A percentile compares a stretch with the other conserved stretches of the same genome.
Evolutionary conservation across 495 filamentous ascomycete species (phyloP).

Genomic region (Penicillium malachiteum): DNA sequence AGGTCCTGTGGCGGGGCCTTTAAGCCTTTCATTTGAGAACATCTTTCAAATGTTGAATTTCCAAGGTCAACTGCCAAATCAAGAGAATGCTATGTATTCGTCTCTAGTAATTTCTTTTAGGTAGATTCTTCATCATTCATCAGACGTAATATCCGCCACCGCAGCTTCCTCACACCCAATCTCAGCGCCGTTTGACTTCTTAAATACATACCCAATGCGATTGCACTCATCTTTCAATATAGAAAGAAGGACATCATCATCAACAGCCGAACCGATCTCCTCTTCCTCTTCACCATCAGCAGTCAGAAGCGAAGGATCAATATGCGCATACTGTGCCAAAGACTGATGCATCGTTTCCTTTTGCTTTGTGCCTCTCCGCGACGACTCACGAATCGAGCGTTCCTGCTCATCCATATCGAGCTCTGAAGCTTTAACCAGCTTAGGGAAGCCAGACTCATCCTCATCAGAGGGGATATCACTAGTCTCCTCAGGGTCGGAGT

Average conservation of each 20-base stretch:
- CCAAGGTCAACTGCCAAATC: too few species aligned
- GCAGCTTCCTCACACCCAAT: neutral
- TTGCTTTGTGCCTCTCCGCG: constrained; percentile 23
- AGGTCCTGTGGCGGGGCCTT: too few species aligned
- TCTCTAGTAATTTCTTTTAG: neutral
- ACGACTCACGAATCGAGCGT: constrained; percentile 39
- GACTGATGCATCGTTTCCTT: constrained; percentile 54
- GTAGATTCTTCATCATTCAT: neutral
- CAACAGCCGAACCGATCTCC: constrained; percentile 36
- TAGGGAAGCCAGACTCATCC: constrained; percentile 36
- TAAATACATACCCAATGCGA: constrained; percentile 65
- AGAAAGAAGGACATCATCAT: constrained; percentile 62
- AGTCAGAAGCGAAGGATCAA: constrained; percentile 51
- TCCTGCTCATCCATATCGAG: constrained; percentile 64
- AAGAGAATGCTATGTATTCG: too few species aligned
- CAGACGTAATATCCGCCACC: too few species aligned
- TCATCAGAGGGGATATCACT: constrained; percentile 26
- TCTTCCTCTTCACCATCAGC: constrained; percentile 30
- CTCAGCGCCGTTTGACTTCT: constrained; percentile 50
- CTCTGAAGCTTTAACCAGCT: constrained; percentile 56
- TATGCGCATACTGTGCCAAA: constrained; percentile 67
- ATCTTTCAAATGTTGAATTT: too few species aligned
- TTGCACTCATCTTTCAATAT: constrained; percentile 61
- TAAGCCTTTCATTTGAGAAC: too few species aligned
- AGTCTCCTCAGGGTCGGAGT: constrained; percentile 23